phyloP scores from a whole-genome alignment of 768 basidiomycete genomes.

The Symmetrospora coprosmae region DNA sequence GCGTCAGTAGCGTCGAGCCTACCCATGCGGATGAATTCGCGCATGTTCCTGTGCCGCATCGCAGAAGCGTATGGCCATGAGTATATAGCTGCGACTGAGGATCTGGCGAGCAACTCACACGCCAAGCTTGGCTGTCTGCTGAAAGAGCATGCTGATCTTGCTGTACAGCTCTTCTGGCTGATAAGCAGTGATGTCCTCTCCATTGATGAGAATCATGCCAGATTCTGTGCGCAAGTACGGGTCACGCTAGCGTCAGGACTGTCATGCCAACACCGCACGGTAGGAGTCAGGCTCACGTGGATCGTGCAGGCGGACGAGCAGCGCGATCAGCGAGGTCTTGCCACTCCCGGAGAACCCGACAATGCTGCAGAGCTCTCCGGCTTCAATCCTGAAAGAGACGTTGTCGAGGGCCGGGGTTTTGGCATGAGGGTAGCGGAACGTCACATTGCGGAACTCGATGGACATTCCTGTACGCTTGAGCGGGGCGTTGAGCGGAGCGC shows the following conservation, averaged over 20 bases:
- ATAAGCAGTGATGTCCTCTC: not conserved
- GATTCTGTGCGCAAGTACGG: no score
- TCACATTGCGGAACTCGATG: not conserved
- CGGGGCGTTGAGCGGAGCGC: not conserved
- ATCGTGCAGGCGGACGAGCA: slow-evolving; percentile 7
- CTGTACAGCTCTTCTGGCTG: slow-evolving; percentile 9
- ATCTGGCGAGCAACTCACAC: not conserved
- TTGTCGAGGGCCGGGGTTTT: not conserved
- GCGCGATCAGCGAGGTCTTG: slow-evolving; percentile 7
- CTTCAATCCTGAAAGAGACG: not conserved
- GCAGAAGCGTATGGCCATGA: not conserved
- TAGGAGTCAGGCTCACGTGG: no score
- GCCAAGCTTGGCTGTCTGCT: not conserved
- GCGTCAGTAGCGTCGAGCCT: slow-evolving; percentile 3
- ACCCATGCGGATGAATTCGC: slow-evolving; percentile 3
- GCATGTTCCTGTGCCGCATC: not conserved
- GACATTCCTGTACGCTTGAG: not conserved
- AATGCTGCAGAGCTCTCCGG: not conserved
- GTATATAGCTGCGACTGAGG: not conserved
- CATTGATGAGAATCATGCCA: slow-evolving; percentile 17
- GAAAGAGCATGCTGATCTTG: not conserved
- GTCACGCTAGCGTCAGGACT: no score
- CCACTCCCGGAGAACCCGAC: slow-evolving; percentile 8
- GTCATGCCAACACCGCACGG: no score
- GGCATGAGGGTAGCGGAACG: not conserved